These are phyloP conservation scores for Chaetomium sp. DNA, from an alignment of 2,329 filamentous ascomycete species.

Conservation along the genomic window DNA sequence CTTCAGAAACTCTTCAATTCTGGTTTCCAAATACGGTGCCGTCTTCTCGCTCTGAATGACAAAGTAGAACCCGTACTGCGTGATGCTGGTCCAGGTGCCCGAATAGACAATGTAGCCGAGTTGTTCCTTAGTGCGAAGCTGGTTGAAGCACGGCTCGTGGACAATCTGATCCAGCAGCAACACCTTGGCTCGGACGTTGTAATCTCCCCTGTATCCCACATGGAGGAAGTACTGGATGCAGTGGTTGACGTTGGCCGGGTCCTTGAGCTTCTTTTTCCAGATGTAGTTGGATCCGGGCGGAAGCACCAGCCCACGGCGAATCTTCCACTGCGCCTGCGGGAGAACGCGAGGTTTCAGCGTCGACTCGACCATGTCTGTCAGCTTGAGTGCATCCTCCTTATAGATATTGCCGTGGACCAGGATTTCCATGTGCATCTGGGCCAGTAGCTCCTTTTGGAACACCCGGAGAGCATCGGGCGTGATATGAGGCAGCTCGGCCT, in stretches of 20 bases:
- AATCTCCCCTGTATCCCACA: slow-evolving; percentile 69
- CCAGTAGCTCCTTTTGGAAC: slow-evolving; percentile 79
- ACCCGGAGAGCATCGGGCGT: slow-evolving; percentile 72
- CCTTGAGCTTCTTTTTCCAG: slow-evolving; percentile 77
- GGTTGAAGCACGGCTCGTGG: slow-evolving; percentile 91
- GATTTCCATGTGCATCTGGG: slow-evolving; percentile 84
- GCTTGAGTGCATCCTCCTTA: slow-evolving; percentile 85
- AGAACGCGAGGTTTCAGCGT: slow-evolving; percentile 74
- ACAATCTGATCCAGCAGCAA: slow-evolving; percentile 86
- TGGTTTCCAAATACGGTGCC: slow-evolving; percentile 78
- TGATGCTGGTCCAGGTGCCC: slow-evolving; percentile 69
- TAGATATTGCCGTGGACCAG: slow-evolving; percentile 91
- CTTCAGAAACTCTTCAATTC: slow-evolving; percentile 82
- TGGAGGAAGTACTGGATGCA: slow-evolving; percentile 79
- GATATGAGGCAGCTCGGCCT: slow-evolving; percentile 73
- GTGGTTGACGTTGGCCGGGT: slow-evolving; percentile 87
- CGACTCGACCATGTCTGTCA: slow-evolving; percentile 80
- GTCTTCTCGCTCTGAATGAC: slow-evolving; percentile 91
- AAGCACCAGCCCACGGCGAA: slow-evolving; percentile 74
- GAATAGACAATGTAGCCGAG: slow-evolving; percentile 96
- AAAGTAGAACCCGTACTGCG: slow-evolving; percentile 82
- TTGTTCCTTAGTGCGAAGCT: slow-evolving; percentile 94
- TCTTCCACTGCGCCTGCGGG: slow-evolving; percentile 76
- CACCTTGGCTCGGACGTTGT: slow-evolving; percentile 71
- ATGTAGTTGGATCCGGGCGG: slow-evolving; percentile 80